Evolutionary conservation across 2,329 filamentous ascomycete species (phyloP).

Genomic region (Sclerotinia trifoliorum): DNA sequence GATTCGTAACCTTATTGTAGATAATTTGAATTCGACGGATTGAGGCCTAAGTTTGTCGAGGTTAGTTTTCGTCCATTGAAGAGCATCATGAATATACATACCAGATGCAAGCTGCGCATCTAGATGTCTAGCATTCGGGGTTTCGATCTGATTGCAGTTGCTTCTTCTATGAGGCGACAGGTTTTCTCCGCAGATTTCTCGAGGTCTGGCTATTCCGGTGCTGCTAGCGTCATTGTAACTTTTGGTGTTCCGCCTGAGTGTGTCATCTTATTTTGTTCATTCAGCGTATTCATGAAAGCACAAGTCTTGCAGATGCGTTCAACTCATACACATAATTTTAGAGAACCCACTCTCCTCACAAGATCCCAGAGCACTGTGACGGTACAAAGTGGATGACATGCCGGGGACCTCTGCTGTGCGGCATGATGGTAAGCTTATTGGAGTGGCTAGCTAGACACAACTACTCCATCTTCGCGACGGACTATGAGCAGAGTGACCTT

Average conservation of each 20-base stretch:
- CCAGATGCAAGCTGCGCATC: constrained; percentile 14
- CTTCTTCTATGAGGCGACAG: constrained; percentile 54
- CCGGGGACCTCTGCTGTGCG: not conserved
- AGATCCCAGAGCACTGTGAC: not conserved
- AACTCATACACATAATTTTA: not conserved
- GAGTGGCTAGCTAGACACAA: not conserved
- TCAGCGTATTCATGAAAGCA: not conserved
- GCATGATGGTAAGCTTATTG: not conserved
- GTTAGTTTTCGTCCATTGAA: not conserved
- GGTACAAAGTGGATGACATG: not conserved
- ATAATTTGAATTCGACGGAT: constrained; percentile 1
- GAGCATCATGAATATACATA: not conserved
- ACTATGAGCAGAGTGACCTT: not conserved
- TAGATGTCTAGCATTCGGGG: constrained; percentile 49
- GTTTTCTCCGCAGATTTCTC: constrained; percentile 55
- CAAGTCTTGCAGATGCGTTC: not conserved
- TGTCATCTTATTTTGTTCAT: not conserved
- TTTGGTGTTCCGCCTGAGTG: not conserved
- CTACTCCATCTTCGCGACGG: not conserved
- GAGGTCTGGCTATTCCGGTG: constrained; percentile 60
- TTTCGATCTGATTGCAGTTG: constrained; percentile 51
- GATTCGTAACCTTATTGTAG: not conserved
- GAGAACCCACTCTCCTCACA: too few species aligned
- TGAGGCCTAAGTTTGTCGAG: not conserved
- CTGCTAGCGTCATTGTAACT: constrained; percentile 53